Percentiles rank a stretch among this genome's conserved stretches.
Conservation (phyloP, 306 rosid genomes). For the Pterocarpus macrocarpus region DNA sequence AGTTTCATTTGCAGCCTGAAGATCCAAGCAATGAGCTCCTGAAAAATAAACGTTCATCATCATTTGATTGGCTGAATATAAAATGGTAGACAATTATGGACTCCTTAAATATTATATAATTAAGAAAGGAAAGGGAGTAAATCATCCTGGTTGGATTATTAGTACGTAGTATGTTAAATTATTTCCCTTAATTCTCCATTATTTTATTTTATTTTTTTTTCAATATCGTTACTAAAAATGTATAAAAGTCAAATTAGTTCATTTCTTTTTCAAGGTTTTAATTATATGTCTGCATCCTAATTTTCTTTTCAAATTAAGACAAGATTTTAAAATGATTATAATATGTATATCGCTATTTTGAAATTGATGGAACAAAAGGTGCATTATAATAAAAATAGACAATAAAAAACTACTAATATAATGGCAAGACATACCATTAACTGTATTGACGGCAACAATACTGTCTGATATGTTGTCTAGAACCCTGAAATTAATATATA, state of each 20-base stretch:
- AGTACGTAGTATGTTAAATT: not conserved
- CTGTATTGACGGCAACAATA: conserved; percentile 52
- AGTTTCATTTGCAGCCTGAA: conserved; percentile 32
- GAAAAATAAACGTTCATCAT: conserved; percentile 5
- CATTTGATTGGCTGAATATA: not conserved
- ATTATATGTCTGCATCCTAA: too few species aligned
- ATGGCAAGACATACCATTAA: conserved; percentile 43
- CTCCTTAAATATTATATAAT: too few species aligned
- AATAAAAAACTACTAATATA: not conserved
- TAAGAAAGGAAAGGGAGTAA: not conserved
- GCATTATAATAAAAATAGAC: not conserved
- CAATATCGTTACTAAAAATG: too few species aligned
- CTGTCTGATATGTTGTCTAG: conserved; percentile 57
- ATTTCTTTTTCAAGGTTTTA: too few species aligned
- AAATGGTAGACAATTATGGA: not conserved
- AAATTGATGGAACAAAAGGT: too few species aligned
- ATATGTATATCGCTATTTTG: too few species aligned
- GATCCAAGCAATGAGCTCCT: conserved; percentile 73
- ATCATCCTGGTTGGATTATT: not conserved
- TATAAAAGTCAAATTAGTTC: too few species aligned
- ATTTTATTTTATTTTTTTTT: too few species aligned
- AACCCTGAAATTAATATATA: conserved; percentile 50
- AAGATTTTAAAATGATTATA: too few species aligned
- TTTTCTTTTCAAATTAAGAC: too few species aligned
- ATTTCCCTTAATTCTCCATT: not conserved